Percentiles rank a stretch among this genome's conserved stretches.
phyloP scores from a whole-genome alignment of 2,329 filamentous ascomycete genomes.

The Stachybotrys echinatus region DNA sequence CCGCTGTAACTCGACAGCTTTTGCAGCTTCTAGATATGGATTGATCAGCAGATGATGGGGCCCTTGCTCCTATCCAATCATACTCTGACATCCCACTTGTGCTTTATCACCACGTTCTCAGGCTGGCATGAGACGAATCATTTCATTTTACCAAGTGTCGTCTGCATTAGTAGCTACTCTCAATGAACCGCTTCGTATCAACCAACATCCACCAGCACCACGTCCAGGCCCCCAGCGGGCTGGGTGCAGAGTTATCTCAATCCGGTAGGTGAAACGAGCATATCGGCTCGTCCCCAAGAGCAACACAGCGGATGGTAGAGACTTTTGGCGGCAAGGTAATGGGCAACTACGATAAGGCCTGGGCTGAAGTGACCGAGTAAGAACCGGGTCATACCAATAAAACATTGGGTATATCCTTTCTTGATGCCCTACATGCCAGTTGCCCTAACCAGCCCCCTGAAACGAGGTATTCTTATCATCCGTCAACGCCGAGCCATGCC shows the following conservation, averaged over 20 bases:
- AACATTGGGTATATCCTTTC: constrained; percentile 15
- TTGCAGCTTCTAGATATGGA: too few relatives aligned
- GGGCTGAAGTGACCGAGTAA: constrained; percentile 21
- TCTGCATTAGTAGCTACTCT: too few relatives aligned
- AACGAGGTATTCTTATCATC: constrained; percentile 11
- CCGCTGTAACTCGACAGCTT: too few relatives aligned
- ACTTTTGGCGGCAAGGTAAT: constrained; percentile 40
- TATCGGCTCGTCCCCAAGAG: constrained; percentile 44
- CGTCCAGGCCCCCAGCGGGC: constrained; percentile 45
- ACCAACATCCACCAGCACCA: too few relatives aligned
- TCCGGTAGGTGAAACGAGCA: constrained; percentile 33
- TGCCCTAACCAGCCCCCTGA: neutral
- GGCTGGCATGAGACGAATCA: too few relatives aligned
- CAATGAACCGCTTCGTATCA: too few relatives aligned
- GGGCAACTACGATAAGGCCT: constrained; percentile 42
- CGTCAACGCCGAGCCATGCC: constrained; percentile 27
- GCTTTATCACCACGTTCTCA: too few relatives aligned
- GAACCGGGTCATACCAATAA: constrained; percentile 4
- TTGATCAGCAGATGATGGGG: too few relatives aligned
- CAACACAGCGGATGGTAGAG: constrained; percentile 50
- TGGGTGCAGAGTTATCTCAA: constrained; percentile 54
- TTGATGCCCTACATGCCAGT: constrained; percentile 23
- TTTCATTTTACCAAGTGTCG: too few relatives aligned
- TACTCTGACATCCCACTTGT: too few relatives aligned
- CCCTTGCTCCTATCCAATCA: too few relatives aligned